Conservation (phyloP, 306 rosid genomes). For the Senna tora region DNA sequence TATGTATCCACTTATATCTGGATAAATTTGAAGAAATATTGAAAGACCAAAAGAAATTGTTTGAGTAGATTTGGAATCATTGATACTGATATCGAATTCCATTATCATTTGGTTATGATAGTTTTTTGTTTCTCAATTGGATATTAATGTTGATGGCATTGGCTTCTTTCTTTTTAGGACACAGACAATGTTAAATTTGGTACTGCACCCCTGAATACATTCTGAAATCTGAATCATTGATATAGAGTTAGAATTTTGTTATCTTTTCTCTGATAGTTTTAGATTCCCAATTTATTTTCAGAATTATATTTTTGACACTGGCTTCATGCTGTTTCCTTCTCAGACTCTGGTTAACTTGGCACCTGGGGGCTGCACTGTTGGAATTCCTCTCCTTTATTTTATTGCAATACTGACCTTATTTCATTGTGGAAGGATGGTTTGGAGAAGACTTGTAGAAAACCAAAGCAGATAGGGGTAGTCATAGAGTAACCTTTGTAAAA, state of each 20-base stretch:
- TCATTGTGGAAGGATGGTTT: constrained; percentile 83
- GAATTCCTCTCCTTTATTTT: constrained; percentile 81
- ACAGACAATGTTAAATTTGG: constrained; percentile 76
- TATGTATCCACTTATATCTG: constrained; percentile 33
- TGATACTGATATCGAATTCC: constrained; percentile 12
- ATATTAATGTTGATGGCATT: constrained; percentile 19
- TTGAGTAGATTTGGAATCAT: constrained; percentile 3
- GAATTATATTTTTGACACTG: constrained; percentile 26
- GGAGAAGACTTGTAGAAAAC: constrained; percentile 78
- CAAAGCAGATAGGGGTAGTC: constrained; percentile 45
- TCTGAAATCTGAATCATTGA: constrained; percentile 9
- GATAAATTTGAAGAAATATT: constrained; percentile 29
- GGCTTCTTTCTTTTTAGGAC: constrained; percentile 38
- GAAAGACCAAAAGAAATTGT: neutral
- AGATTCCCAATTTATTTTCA: constrained; percentile 21
- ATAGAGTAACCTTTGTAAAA: constrained; percentile 35
- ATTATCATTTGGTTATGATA: constrained; percentile 20
- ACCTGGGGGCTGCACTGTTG: constrained; percentile 78
- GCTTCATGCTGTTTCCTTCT: constrained; percentile 41
- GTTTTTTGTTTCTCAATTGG: constrained; percentile 19
- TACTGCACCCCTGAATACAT: neutral
- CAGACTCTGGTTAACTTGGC: constrained; percentile 87
- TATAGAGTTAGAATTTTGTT: constrained; percentile 12
- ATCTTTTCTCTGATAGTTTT: constrained; percentile 19
- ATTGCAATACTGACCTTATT: constrained; percentile 57